Base-by-base conservation (phyloP, 768 basidiomycete genomes). In the Suillus clintonianus region DNA sequence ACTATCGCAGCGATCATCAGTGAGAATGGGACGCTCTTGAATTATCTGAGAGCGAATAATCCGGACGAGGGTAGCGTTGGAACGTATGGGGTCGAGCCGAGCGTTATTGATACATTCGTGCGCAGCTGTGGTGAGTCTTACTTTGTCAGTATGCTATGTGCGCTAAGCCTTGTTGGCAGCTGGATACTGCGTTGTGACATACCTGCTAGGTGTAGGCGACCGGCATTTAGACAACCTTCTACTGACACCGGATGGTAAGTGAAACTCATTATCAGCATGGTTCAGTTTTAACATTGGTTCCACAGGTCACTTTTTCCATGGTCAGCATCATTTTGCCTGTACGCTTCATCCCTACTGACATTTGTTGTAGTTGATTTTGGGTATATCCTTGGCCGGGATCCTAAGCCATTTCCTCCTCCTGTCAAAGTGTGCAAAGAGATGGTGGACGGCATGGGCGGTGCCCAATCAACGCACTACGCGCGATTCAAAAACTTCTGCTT, bases 361-460 rank as follows among this genome's bases (percentile, higher is more conserved):
- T 60, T 43, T 58, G 19, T 30, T 19, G 0, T 72, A 97, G 97
- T 98, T 65, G 97, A 99, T 73, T 99, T 99, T 72, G 97, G 97
- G 2, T 99, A 97, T 76, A 99, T 99, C 69, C 84, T 99, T 17
- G 97, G 97, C 2, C 89, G 95, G 3, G 97, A 99, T 73, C 97
- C 97, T 0, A 99, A 99, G 71, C 94, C 95, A 0, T 96, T 95
- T 73, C 95, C 97, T 1, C 97, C 97, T 6, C 93, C 95, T 17
- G 96, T 99, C 68, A 99, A 99, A 75, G 92, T 99, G 47, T 98
- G 95, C 78, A 96, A 96, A 71, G 97, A 98, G 74, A 99, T 99
- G 97, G 94, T 99, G 0, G 97, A 99, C 73, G 96, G 93, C 11
- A 97, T 99, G 95, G 97, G 97, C 19, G 97, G 97, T 14, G 89